Base-by-base conservation (phyloP, 2,329 filamentous ascomycete genomes). In the Aspergillus luchuensis region DNA sequence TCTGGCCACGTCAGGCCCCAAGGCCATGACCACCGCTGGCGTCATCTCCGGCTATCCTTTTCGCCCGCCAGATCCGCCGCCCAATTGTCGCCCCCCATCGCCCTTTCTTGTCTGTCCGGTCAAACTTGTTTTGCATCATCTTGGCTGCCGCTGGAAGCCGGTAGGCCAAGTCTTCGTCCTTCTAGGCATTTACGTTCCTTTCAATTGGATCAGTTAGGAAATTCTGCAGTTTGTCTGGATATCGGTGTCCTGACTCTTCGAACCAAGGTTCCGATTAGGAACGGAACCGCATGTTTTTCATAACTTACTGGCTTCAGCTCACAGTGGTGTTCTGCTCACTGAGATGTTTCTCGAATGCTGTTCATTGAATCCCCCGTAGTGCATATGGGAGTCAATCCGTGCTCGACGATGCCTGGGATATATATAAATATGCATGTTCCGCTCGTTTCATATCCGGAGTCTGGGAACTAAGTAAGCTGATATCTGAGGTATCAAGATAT, bases 1-100 rank as follows among this genome's bases (percentile, higher is more conserved):
- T 56, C 53, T 56, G 53, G 53, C 53, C 53, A 56, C 53, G 53
- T 56, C 53, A 56, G 41, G 53, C 53, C 15, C 38, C 52, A 50
- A 50, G 47, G 47, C 47, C 23, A 28, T 28, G 45, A 49, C 21
- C 45, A 30, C 19, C 45, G 45, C 47, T 50, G 47, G 25, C 47
- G 47, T 50, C 47, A 50, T 50, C 47, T 15, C 47, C 5, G 33
- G 41, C 41, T 45, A 21, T 21, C 19, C 17, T 28, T 15, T 49
- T 25, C 21, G 47, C 47, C 47, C 45, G 45, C 45, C 45, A 28
- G 21, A 23, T 28, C 21, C 45, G 45, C 11, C 45, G 21, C 5
- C 19, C 17, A 21, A n/a, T 25, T 10, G 23, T 28, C 47, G 23
- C 23, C 23, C 23, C 23, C 13, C 33, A 36, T 36, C 33, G 2